A percentile compares a stretch with the other conserved stretches of the same genome.
Conservation (phyloP, 2,329 filamentous ascomycete genomes). For the Aspergillus ibericus region DNA sequence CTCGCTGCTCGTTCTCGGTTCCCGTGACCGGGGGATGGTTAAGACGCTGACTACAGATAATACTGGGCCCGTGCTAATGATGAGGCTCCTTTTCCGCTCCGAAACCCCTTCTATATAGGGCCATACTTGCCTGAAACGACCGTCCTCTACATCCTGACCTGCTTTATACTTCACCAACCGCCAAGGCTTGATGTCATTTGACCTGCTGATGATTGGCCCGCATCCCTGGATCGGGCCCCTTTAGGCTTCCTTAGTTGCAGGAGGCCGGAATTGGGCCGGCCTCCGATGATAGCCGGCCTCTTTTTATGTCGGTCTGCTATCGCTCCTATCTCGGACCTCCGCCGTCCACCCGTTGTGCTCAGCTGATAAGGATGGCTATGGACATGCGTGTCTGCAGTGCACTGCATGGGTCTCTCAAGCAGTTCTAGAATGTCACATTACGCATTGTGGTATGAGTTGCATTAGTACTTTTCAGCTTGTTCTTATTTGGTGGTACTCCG, state of each 20-base stretch:
- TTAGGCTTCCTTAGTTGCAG: constrained; percentile 30
- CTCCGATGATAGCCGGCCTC: constrained; percentile 37
- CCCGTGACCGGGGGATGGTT: background rate
- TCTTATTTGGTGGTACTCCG: background rate
- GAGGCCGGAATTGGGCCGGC: constrained; percentile 47
- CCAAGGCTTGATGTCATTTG: constrained; percentile 19
- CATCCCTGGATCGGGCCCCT: constrained; percentile 10
- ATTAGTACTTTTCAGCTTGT: background rate
- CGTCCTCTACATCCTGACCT: constrained; percentile 6
- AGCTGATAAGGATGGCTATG: background rate
- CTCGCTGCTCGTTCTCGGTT: background rate
- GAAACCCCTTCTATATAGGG: background rate
- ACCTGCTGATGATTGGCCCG: constrained; percentile 21
- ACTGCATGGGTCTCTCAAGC: background rate
- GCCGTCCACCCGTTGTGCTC: background rate
- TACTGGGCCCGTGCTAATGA: background rate
- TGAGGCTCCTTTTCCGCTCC: background rate
- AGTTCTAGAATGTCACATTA: background rate
- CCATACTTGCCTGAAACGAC: background rate
- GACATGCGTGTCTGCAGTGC: background rate
- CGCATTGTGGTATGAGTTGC: background rate
- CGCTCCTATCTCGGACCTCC: background rate
- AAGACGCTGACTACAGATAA: background rate
- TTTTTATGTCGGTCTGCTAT: constrained; percentile 11
- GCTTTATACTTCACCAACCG: constrained; percentile 22